phyloP scores from a whole-genome alignment of 73 alveolate genomes.

The Uronychia setigera region DNA sequence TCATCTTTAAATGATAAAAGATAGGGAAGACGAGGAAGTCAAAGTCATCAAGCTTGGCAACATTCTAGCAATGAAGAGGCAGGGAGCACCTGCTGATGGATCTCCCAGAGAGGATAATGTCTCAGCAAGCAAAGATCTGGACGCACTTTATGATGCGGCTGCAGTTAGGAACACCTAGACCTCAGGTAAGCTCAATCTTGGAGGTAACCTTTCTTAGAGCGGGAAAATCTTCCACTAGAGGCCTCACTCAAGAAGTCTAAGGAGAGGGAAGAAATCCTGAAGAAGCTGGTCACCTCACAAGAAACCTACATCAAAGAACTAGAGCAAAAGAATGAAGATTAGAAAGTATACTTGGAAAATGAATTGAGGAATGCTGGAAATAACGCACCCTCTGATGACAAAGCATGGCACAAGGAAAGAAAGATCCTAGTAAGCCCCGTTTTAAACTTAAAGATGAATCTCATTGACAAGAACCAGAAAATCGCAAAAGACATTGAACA shows the following conservation, averaged over 20 bases:
- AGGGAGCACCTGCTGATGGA: not conserved
- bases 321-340: constrained; percentile 10
- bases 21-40: not conserved
- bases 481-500: constrained; percentile 10
- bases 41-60: not conserved
- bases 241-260: not conserved
- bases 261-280: constrained; percentile 4
- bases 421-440: not conserved
- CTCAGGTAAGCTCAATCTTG: not conserved
- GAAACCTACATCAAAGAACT: constrained; percentile 20
- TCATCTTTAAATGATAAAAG: not conserved
- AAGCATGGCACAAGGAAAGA: not conserved
- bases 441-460: not conserved
- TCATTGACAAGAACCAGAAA: constrained; percentile 22
- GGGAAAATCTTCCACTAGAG: constrained; percentile 3
- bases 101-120: not conserved
- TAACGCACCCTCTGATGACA: not conserved
- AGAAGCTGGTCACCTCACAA: constrained; percentile 1
- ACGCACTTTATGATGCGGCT: no score
- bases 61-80: not conserved
- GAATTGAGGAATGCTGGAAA: not conserved
- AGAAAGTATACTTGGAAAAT: not conserved
- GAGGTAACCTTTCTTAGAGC: not conserved
- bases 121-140: not conserved
- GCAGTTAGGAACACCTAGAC: not conserved